Conservation (phyloP, 2,329 filamentous ascomycete genomes). For the Gnomoniopsis smithogilvyi region DNA sequence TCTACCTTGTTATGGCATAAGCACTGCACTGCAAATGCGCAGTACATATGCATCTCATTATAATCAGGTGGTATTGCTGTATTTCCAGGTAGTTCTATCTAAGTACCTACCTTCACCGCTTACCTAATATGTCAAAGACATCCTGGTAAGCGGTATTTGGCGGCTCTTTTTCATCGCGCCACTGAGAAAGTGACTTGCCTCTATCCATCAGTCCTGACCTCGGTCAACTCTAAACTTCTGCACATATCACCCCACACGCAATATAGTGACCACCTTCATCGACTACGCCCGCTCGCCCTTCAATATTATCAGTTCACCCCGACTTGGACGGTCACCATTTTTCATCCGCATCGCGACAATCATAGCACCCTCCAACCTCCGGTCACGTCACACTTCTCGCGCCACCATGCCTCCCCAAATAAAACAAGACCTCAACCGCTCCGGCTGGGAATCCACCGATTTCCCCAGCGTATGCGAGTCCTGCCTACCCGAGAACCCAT, state of each 20-base stretch:
- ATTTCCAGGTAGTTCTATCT: not conserved
- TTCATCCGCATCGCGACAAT: not conserved
- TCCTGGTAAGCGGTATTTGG: not conserved
- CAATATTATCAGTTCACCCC: not conserved
- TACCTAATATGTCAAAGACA: not conserved
- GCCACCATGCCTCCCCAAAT: constrained; percentile 80
- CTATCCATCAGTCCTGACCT: not conserved
- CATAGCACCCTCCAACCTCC: not conserved
- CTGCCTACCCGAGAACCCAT: constrained; percentile 93
- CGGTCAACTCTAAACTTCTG: not conserved
- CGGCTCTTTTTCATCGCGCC: not conserved
- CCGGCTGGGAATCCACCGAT: constrained; percentile 92
- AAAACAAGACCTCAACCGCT: constrained; percentile 92
- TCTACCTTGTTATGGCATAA: too few species aligned
- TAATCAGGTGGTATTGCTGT: too few species aligned
- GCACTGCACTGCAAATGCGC: too few species aligned
- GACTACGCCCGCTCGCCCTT: not conserved
- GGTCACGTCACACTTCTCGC: constrained; percentile 18
- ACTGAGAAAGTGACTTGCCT: not conserved
- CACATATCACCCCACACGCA: not conserved
- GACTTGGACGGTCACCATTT: not conserved
- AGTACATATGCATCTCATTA: too few species aligned
- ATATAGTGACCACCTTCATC: not conserved
- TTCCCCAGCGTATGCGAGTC: constrained; percentile 88
- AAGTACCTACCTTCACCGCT: not conserved